These are phyloP conservation scores for Solanum clarkiae DNA, from an alignment of 257 asterid genomes.

Conservation along the genomic window DNA sequence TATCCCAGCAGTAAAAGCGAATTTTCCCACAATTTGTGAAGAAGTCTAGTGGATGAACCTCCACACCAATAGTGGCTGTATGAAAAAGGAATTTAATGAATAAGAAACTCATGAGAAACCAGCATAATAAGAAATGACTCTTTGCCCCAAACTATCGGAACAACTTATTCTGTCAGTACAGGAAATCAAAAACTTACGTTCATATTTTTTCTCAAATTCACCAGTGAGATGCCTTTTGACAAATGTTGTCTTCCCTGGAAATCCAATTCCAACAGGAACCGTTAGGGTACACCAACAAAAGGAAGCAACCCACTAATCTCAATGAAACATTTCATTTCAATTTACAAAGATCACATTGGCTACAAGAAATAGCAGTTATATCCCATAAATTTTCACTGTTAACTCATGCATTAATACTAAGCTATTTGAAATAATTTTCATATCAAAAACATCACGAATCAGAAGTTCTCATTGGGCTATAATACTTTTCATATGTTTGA, in stretches of 20 bases:
- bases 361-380: neutral
- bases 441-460: neutral
- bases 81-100: neutral
- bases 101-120: neutral
- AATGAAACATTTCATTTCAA: neutral
- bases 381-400: neutral
- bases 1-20: conserved; percentile 79
- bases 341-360: neutral
- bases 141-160: neutral
- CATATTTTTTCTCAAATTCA: conserved; percentile 86
- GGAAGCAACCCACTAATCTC: neutral
- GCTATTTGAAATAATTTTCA: neutral
- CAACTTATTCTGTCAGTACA: neutral
- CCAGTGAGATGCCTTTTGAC: conserved; percentile 89
- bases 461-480: neutral
- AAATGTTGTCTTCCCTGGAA: conserved; percentile 69
- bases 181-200: conserved; percentile 28
- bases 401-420: neutral
- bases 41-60: conserved; percentile 77
- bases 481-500: neutral
- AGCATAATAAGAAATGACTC: neutral
- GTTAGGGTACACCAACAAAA: conserved; percentile 17
- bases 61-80: conserved; percentile 73
- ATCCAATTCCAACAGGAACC: neutral
- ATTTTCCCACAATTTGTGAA: conserved; percentile 65